Conservation (phyloP, 1,284 basidiomycete genomes). For the Ceratobasidium sp. region DNA sequence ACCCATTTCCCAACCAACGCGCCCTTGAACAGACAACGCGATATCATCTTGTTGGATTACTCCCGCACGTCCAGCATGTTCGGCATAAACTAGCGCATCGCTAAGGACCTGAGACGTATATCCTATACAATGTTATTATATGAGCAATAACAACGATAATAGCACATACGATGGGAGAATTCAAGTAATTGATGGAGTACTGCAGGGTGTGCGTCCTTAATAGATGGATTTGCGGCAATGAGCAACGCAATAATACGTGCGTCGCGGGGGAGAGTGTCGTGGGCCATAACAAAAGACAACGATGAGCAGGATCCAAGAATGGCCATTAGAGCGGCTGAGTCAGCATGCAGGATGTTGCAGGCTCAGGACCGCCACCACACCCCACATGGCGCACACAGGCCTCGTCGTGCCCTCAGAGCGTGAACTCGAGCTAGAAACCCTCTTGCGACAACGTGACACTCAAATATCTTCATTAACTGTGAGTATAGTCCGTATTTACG, state of each 20-base stretch:
- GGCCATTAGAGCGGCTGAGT: neutral
- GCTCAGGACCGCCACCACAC: conserved; percentile 26
- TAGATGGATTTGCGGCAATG: conserved; percentile 91
- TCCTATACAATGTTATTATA: conserved; percentile 55
- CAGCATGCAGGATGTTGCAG: neutral
- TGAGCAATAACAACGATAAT: neutral
- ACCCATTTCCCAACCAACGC: conserved; percentile 95
- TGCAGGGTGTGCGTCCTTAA: conserved; percentile 93
- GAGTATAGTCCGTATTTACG: conserved; percentile 54
- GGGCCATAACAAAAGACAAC: no score
- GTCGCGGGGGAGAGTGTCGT: conserved; percentile 84
- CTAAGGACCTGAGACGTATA: conserved; percentile 94
- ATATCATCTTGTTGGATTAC: conserved; percentile 93
- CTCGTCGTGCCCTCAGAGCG: conserved; percentile 69
- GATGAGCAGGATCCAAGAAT: conserved; percentile 31
- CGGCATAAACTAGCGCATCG: conserved; percentile 92
- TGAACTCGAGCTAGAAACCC: conserved; percentile 81
- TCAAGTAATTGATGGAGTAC: conserved; percentile 96
- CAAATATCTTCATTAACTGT: conserved; percentile 78
- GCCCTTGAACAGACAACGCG: conserved; percentile 89
- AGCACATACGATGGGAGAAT: conserved; percentile 84
- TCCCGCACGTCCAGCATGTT: conserved; percentile 86
- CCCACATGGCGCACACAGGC: conserved; percentile 36
- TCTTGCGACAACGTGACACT: conserved; percentile 76
- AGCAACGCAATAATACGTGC: conserved; percentile 93